Evolutionary conservation across 164 flowering plant species (phyloP).

Genomic region (Buxus sempervirens): DNA sequence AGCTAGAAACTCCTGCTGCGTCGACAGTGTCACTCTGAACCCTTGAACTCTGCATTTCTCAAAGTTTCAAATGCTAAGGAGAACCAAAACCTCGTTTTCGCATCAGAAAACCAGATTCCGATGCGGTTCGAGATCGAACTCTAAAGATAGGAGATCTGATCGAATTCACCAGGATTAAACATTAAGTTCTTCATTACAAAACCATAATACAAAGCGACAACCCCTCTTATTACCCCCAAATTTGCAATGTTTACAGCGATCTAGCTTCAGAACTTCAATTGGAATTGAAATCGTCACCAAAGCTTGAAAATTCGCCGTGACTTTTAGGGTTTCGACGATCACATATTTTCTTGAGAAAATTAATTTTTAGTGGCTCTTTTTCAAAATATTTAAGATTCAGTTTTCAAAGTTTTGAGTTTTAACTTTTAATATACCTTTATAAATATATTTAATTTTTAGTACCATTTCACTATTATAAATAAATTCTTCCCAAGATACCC

Average conservation of each 20-base stretch:
- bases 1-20: constrained; percentile 1
- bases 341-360: no score
- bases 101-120: background rate
- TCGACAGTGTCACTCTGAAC: constrained; percentile 10
- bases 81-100: background rate
- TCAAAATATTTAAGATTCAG: no score
- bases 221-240: background rate
- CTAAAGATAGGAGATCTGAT: background rate
- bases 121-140: background rate
- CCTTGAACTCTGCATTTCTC: constrained; percentile 15
- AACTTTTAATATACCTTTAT: no score
- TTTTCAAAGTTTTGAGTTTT: no score
- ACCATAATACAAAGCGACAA: background rate
- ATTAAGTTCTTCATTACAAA: background rate
- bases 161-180: background rate
- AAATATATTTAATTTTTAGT: no score
- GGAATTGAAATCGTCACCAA: no score
- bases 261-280: background rate
- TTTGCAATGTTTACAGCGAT: background rate
- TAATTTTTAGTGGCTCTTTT: no score
- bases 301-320: no score
- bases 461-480: no score
- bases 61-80: background rate
- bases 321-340: no score
- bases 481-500: no score